Base-by-base conservation (phyloP, 202 grass and related monocot species). In the Miscanthus sacchariflorus region DNA sequence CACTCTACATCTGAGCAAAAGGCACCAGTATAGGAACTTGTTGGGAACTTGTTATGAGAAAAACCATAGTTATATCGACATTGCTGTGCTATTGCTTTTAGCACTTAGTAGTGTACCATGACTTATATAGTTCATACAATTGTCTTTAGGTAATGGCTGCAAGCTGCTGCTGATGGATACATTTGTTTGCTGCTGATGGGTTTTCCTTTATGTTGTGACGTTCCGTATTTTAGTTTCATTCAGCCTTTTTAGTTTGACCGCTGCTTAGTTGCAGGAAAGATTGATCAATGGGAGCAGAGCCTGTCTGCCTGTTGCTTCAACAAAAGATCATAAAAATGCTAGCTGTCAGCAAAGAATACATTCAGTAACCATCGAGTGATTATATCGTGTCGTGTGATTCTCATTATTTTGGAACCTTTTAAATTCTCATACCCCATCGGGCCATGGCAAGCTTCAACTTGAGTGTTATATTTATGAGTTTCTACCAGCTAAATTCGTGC, bases 1-100 rank as follows among this genome's bases (percentile, higher is more conserved):
- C 36, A 19, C 27, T 82, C 72, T 52, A 77, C 33, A 35, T 64
- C 33, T 12, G 43, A 87, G 40, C 81, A 66, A 77, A 63, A 85
- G 10, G 44, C 12, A 23, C 28, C 39, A 50, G 30, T 79, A 3
- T 14, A 46, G 67, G 8, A 76, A 86, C 27, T 86, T 30, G 23
- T 80, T 23, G 39, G 67, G 8, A 76, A 86, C 27, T 86, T 30
- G 23, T 80, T 23, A 46, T 8, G 79, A 63, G 78, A 49, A 35
- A 63, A 81, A 72, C 8, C n/a, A 70, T 42, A 42, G 79, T 17
- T 40, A 27, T 61, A 42, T 64, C 19, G 61, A 66, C 13, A 86
- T 77, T 49, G 33, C 9, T 85, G 1, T 23, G 28, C 36, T 82
- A 12, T 76, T 81, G 27, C 8, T 52, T 33, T 58, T 71, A 35